Base-by-base conservation (phyloP, 495 filamentous ascomycete genomes). In the Podospora comata region DNA sequence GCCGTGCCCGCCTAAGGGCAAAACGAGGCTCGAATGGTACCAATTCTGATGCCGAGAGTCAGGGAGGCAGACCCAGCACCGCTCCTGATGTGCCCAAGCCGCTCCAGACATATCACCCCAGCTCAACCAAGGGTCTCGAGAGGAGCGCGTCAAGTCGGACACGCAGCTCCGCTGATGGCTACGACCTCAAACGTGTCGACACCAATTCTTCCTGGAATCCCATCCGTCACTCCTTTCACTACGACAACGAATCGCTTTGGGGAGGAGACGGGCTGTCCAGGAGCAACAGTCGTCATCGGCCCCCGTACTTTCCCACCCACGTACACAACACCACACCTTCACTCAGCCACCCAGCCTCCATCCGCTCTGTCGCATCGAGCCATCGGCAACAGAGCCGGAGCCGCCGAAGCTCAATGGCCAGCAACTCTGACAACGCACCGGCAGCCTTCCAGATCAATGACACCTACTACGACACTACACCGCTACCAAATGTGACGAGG, bases 391-490 rank as follows among this genome's bases (percentile, higher is more conserved):
- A 65, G 39, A 54, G 62, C 58, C 66, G 70, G 59, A 66, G 63
- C 54, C 70, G 70, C 15, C 61, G 70, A 28, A 23, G 34, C 16
- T 71, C 70, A 13, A 34, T 28, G 16, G 56, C 20, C 62, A 65
- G 34, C 53, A 63, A 27, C 16, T 19, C n/a, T 9, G 34, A 27
- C 26, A 34, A 32, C 16, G n/a, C 55, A 28, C 65, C 65, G 27
- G 58, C 28, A 15, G 57, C 59, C 4, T 67, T 65, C 65, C 67
- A 70, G 62, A 65, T 70, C 67, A 64, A 72, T 44, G 62, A 66
- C 13, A 62, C 70, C 9, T 72, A 68, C 64, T 72, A 72, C 59
- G 70, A 72, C 62, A 72, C 70, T 2, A 72, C 70, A 13, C 70
- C 70, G 19, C 62, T 72, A 4, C 70, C 70, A 4, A 44, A 39